Evolutionary conservation across 2,329 filamentous ascomycete genomes (phyloP).

Genomic region (Aspergillus latus): DNA sequence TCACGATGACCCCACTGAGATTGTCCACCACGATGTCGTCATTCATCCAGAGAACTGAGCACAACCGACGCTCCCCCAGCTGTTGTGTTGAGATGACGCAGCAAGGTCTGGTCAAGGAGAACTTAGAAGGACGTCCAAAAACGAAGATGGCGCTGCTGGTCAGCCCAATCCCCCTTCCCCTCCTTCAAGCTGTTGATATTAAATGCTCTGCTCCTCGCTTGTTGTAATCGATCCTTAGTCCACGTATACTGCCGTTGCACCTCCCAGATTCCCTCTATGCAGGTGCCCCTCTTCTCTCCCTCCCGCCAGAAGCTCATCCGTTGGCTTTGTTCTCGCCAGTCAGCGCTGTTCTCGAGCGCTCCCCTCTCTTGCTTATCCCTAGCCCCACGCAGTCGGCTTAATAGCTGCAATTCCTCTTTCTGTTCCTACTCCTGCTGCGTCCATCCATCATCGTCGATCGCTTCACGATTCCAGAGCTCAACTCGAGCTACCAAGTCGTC

Average conservation of each 20-base stretch:
- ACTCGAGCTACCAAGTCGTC: conserved; percentile 1
- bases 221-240: neutral
- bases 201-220: neutral
- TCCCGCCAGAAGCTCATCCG: conserved; percentile 19
- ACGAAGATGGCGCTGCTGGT: neutral
- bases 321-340: conserved; percentile 11
- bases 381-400: conserved; percentile 23
- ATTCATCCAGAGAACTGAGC: neutral
- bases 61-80: neutral
- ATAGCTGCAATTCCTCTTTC: conserved; percentile 20
- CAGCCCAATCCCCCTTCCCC: neutral
- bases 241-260: neutral
- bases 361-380: neutral
- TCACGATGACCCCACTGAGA: neutral
- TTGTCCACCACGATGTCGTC: conserved; percentile 1
- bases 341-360: conserved; percentile 13
- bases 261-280: conserved; percentile 12
- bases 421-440: conserved; percentile 28
- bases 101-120: neutral
- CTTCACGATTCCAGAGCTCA: neutral
- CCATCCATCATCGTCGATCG: conserved; percentile 17
- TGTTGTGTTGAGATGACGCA: conserved; percentile 5
- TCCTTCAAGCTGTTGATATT: neutral
- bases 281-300: conserved; percentile 21
- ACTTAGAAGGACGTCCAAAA: neutral